Evolutionary conservation across 768 basidiomycete genomes (phyloP).

Genomic region (Leccinum variicolor): DNA sequence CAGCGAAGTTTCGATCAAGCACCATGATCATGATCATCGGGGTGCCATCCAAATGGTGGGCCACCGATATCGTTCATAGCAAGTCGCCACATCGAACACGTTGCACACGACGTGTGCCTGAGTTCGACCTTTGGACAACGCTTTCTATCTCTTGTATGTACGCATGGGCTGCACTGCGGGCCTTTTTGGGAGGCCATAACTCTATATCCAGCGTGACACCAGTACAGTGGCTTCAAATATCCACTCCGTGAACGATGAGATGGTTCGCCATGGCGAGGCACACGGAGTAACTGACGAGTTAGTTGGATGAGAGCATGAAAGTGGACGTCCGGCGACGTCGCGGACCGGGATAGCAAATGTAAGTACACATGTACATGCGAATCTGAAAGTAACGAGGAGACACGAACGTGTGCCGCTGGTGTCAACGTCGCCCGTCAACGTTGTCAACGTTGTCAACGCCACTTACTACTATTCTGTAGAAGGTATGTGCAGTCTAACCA

Average conservation of each 20-base stretch:
- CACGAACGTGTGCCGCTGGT: too few species aligned
- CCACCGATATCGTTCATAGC: background rate
- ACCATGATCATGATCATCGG: background rate
- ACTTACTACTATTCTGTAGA: too few species aligned
- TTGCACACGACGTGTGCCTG: background rate
- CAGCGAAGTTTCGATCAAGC: background rate
- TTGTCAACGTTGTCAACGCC: too few species aligned
- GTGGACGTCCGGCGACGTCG: background rate
- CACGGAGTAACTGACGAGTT: background rate
- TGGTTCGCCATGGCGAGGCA: background rate
- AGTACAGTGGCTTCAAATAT: background rate
- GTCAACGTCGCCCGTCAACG: too few species aligned
- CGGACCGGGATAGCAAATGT: too few species aligned
- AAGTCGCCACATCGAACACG: background rate
- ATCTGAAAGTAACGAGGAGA: too few species aligned
- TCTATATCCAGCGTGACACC: background rate
- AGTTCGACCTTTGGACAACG: background rate
- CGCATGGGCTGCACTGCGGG: too few species aligned
- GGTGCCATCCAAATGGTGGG: background rate
- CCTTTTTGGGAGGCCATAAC: background rate
- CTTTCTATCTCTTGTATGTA: too few species aligned
- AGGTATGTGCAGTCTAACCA: too few species aligned
- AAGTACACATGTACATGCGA: too few species aligned
- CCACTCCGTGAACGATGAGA: background rate
- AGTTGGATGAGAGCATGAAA: background rate